These are phyloP conservation scores for Prunus fruticosa DNA, from an alignment of 306 rosid species.

Conservation along the genomic window DNA sequence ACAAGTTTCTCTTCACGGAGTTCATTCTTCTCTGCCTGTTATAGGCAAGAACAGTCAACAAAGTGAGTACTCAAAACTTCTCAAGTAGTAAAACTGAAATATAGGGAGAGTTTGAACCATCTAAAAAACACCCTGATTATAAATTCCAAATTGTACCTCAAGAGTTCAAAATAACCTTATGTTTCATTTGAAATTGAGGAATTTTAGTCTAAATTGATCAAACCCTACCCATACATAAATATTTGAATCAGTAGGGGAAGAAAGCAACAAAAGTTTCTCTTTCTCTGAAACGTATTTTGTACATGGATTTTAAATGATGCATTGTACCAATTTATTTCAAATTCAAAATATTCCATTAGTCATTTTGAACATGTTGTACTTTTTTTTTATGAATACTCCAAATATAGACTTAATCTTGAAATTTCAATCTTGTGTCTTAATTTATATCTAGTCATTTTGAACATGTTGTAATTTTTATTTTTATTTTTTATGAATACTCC, in stretches of 20 bases:
- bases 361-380: neutral
- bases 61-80: neutral
- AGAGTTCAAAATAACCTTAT: neutral
- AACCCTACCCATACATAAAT: too few relatives aligned
- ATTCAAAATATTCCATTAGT: neutral
- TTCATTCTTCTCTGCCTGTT: slow-evolving; percentile 85
- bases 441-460: neutral
- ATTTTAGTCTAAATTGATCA: neutral
- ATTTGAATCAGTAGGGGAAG: neutral
- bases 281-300: neutral
- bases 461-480: neutral
- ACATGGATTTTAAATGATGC: neutral
- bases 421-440: too few relatives aligned
- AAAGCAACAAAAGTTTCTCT: neutral
- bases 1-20: slow-evolving; percentile 77
- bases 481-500: neutral
- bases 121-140: neutral
- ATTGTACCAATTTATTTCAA: too few relatives aligned
- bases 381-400: neutral
- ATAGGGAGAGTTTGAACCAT: neutral
- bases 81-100: neutral
- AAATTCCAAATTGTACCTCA: neutral
- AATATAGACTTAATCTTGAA: too few relatives aligned
- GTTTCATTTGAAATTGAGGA: neutral
- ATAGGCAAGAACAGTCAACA: neutral